phyloP scores from a whole-genome alignment of 805 yeast species.

The Blastobotrys parvus region DNA sequence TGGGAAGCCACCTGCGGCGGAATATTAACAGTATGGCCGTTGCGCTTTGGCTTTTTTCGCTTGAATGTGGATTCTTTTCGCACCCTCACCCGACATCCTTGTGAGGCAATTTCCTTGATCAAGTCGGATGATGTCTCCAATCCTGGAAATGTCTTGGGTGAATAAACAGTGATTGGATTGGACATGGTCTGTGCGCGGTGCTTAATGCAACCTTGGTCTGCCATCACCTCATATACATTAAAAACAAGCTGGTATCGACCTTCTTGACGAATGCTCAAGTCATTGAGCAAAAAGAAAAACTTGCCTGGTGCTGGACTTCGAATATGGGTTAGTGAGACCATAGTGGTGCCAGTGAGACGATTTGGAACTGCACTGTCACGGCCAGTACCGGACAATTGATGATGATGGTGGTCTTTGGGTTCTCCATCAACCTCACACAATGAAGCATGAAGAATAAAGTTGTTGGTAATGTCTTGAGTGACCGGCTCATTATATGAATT shows the following conservation, averaged over 20 bases:
- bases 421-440: slow-evolving; percentile 10
- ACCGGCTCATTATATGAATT: slow-evolving; percentile 22
- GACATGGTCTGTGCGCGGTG: slow-evolving; percentile 18
- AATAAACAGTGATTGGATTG: slow-evolving; percentile 23
- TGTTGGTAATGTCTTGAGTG: slow-evolving; percentile 21
- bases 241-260: slow-evolving; percentile 26
- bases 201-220: slow-evolving; percentile 11
- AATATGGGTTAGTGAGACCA: slow-evolving; percentile 19
- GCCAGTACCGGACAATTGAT: slow-evolving; percentile 6
- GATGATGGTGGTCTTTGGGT: neutral
- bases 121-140: slow-evolving; percentile 24
- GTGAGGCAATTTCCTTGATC: slow-evolving; percentile 25
- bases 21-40: neutral
- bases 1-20: neutral
- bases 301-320: slow-evolving; percentile 23
- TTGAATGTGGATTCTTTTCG: slow-evolving; percentile 17
- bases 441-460: slow-evolving; percentile 21
- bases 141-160: slow-evolving; percentile 30
- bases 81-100: slow-evolving; percentile 25
- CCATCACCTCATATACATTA: slow-evolving; percentile 22
- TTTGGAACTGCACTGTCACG: slow-evolving; percentile 6
- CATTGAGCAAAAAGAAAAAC: slow-evolving; percentile 26
- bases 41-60: neutral
- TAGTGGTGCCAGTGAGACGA: slow-evolving; percentile 19
- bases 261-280: slow-evolving; percentile 28